phyloP scores from a whole-genome alignment of 148 eudicot genomes.

The Diospyros lotus region DNA sequence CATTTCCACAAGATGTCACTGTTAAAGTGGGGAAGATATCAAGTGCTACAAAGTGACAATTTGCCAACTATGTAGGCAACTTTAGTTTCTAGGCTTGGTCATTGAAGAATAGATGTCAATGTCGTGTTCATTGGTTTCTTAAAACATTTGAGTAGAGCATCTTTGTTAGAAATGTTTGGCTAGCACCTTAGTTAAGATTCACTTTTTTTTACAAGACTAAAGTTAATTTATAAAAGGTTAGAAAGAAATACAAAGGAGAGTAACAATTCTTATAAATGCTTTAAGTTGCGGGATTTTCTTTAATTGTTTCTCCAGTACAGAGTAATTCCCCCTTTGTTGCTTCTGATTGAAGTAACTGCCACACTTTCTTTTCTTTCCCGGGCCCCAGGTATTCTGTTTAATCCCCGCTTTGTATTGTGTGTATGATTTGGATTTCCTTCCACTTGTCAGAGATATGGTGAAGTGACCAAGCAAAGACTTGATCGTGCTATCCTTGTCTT shows the following conservation, averaged over 20 bases:
- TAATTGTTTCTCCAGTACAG: not conserved
- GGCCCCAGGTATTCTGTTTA: not conserved
- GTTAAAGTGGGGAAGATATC: too few species aligned
- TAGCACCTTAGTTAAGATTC: not conserved
- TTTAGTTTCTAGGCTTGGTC: slow-evolving; percentile 5
- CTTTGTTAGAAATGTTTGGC: not conserved
- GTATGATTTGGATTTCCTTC: slow-evolving; percentile 7
- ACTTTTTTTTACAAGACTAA: too few species aligned
- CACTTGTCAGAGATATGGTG: slow-evolving; percentile 74
- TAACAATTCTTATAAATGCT: too few species aligned
- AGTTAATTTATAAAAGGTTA: too few species aligned
- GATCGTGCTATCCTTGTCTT: slow-evolving; percentile 82
- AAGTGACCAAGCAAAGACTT: slow-evolving; percentile 81
- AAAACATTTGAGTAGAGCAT: not conserved
- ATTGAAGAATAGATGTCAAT: not conserved
- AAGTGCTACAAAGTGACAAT: not conserved
- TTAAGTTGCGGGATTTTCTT: not conserved
- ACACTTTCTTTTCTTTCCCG: not conserved
- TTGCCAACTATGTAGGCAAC: not conserved
- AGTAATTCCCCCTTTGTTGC: not conserved
- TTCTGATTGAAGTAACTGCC: slow-evolving; percentile 1
- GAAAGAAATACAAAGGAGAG: too few species aligned
- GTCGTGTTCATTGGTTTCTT: not conserved
- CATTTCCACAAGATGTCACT: too few species aligned
- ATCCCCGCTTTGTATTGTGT: not conserved